phyloP scores from a whole-genome alignment of 2,329 filamentous ascomycete species.

The Lecanicillium sp. region DNA sequence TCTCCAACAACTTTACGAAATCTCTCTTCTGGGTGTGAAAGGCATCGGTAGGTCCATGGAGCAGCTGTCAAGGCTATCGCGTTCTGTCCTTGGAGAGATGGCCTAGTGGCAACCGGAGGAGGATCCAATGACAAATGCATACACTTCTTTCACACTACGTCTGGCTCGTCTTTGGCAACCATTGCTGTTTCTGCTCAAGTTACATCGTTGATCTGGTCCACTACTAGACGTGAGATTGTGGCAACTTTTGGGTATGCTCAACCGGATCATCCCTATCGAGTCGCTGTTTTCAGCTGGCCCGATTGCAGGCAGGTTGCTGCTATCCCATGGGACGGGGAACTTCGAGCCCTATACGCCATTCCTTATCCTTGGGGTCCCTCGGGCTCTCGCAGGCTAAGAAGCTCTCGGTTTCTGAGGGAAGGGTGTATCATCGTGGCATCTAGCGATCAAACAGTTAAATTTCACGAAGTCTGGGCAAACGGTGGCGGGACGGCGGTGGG shows the following conservation, averaged over 20 bases:
- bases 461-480: conserved; percentile 88
- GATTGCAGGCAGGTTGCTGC: conserved; percentile 78
- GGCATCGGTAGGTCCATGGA: conserved; percentile 67
- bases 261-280: conserved; percentile 78
- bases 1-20: conserved; percentile 31
- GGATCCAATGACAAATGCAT: conserved; percentile 93
- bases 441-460: conserved; percentile 87
- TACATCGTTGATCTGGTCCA: conserved; percentile 86
- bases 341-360: conserved; percentile 80
- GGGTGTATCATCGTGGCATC: conserved; percentile 80
- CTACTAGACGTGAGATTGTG: conserved; percentile 74
- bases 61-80: conserved; percentile 95
- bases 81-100: conserved; percentile 89
- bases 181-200: conserved; percentile 93
- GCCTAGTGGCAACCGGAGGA: conserved; percentile 81
- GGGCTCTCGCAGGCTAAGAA: conserved; percentile 18
- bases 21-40: conserved; percentile 48
- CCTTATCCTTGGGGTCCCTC: conserved; percentile 56
- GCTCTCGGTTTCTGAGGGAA: conserved; percentile 21
- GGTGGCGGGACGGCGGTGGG: conserved; percentile 43
- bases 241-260: conserved; percentile 92
- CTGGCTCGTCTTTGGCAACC: conserved; percentile 75
- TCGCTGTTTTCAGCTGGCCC: conserved; percentile 93
- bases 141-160: conserved; percentile 85
- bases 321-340: conserved; percentile 74